A percentile compares a stretch with the other conserved stretches of the same genome.
phyloP scores from a whole-genome alignment of 2,329 filamentous ascomycete species.

The Ramularia endophylla region DNA sequence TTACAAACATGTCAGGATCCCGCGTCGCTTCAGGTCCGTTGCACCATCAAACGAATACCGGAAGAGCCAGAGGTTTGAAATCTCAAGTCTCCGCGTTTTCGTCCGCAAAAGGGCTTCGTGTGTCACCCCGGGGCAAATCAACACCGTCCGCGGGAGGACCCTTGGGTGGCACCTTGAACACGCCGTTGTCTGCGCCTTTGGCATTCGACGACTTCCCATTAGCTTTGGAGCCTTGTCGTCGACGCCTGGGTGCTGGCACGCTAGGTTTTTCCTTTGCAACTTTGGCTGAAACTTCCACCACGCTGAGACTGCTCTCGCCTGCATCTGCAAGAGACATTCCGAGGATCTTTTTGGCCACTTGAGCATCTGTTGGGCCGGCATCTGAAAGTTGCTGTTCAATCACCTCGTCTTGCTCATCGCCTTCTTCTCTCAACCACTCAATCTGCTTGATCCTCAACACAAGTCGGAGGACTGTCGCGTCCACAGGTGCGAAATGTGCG shows the following conservation, averaged over 20 bases:
- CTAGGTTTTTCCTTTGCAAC: constrained; percentile 76
- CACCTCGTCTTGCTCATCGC: constrained; percentile 24
- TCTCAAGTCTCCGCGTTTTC: constrained; percentile 18
- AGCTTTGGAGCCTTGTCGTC: constrained; percentile 30
- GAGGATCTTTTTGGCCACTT: constrained; percentile 50
- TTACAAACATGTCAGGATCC: no score
- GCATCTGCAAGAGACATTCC: constrained; percentile 67
- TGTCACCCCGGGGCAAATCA: constrained; percentile 13
- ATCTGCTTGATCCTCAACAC: constrained; percentile 60
- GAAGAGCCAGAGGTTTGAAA: no score
- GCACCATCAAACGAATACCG: no score
- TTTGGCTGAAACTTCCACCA: constrained; percentile 62
- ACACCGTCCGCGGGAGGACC: constrained; percentile 4
- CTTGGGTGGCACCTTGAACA: constrained; percentile 10
- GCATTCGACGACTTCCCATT: constrained; percentile 6
- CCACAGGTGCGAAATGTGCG: constrained; percentile 71
- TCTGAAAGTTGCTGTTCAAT: constrained; percentile 24
- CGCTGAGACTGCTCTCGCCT: constrained; percentile 60
- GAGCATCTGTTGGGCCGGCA: constrained; percentile 22
- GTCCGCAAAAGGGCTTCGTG: constrained; percentile 19
- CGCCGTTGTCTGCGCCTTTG: constrained; percentile 6
- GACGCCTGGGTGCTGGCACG: constrained; percentile 69
- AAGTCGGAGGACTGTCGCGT: constrained; percentile 72
- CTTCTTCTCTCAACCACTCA: constrained; percentile 32
- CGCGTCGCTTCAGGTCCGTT: no score